Evolutionary conservation across 169 alveolate species (phyloP).

Genomic region (Eimeria maxima): DNA sequence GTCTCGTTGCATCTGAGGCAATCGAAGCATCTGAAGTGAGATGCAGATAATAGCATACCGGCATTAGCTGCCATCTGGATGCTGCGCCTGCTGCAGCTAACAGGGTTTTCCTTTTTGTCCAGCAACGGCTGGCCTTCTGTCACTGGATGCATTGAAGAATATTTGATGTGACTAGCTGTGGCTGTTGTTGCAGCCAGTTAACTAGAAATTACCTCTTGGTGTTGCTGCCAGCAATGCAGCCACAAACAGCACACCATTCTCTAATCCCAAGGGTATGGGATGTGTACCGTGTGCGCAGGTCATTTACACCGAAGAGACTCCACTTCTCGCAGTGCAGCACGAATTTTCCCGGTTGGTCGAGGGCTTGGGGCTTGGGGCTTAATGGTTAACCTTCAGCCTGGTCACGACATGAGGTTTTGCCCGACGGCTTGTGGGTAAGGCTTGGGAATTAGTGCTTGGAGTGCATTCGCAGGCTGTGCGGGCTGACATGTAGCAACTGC

Average conservation of each 20-base stretch:
- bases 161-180: not conserved
- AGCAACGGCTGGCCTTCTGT: not conserved
- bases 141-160: not conserved
- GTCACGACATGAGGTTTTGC: not conserved
- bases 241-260: not conserved
- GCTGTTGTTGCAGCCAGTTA: not conserved
- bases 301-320: conserved; percentile 43
- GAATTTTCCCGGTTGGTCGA: conserved; percentile 51
- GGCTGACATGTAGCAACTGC: conserved; percentile 50
- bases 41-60: not conserved
- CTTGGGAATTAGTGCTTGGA: not conserved
- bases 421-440: not conserved
- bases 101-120: not conserved
- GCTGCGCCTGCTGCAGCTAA: not conserved
- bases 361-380: not conserved
- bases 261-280: no score
- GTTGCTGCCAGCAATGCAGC: not conserved
- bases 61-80: not conserved
- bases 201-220: not conserved
- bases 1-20: conserved; percentile 44
- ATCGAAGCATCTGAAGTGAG: conserved; percentile 32
- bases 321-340: conserved; percentile 70
- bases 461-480: conserved; percentile 45
- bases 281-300: not conserved
- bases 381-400: not conserved